phyloP scores from a whole-genome alignment of 2,329 filamentous ascomycete species.

The Mariannaea elegans region DNA sequence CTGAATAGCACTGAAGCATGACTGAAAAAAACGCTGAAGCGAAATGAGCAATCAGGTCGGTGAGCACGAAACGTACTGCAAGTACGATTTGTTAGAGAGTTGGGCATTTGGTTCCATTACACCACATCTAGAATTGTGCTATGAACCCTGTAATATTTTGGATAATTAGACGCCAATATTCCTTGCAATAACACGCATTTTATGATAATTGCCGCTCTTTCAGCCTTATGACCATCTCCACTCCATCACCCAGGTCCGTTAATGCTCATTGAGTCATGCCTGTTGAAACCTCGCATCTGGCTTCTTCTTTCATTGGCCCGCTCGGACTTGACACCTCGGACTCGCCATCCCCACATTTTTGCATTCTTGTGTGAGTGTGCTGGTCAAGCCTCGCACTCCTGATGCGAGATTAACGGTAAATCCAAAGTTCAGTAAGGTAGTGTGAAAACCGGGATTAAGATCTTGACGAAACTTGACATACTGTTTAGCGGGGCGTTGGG shows the following conservation, averaged over 20 bases:
- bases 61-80: too few species aligned
- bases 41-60: too few species aligned
- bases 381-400: background rate
- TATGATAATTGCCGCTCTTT: background rate
- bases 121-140: too few species aligned
- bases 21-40: too few species aligned
- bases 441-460: background rate
- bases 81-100: too few species aligned
- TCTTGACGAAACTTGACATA: background rate
- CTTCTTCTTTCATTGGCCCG: slow-evolving; percentile 26
- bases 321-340: slow-evolving; percentile 32
- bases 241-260: too few species aligned
- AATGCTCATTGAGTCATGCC: too few species aligned
- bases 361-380: background rate
- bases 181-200: background rate
- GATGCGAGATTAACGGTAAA: background rate
- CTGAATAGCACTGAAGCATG: too few species aligned
- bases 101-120: too few species aligned
- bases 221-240: slow-evolving; percentile 6
- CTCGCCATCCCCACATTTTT: background rate
- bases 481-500: background rate
- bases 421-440: background rate
- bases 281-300: background rate
- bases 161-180: background rate
- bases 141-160: too few species aligned